Evolutionary conservation across 352 stramenopile species (phyloP).

Genomic region (Phytopythium oedochilum): DNA sequence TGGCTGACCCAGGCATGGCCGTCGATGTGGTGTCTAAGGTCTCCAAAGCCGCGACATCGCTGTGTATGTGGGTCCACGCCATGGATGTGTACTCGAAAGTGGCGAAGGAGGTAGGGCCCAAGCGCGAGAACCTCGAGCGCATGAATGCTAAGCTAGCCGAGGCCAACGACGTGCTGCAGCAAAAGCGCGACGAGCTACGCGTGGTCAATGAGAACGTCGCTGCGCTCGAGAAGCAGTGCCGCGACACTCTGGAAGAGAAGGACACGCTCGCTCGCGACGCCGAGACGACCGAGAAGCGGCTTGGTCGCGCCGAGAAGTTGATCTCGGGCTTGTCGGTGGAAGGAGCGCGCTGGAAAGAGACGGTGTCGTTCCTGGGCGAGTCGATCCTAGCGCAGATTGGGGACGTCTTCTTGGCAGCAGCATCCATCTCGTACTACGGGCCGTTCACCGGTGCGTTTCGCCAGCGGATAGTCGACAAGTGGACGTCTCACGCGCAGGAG

Average conservation of each 20-base stretch:
- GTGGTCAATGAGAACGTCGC: conserved; percentile 90
- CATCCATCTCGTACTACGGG: conserved; percentile 93
- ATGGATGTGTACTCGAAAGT: conserved; percentile 96
- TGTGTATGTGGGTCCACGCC: conserved; percentile 94
- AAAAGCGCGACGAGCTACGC: conserved; percentile 88
- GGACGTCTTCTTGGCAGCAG: conserved; percentile 91
- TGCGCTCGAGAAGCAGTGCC: conserved; percentile 85
- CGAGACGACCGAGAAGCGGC: conserved; percentile 83
- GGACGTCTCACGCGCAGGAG: conserved; percentile 59
- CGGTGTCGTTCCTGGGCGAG: conserved; percentile 65
- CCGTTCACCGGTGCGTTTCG: conserved; percentile 91
- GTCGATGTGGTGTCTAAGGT: conserved; percentile 92
- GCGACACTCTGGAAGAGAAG: conserved; percentile 90
- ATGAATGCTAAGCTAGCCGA: conserved; percentile 90
- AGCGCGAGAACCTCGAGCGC: conserved; percentile 87
- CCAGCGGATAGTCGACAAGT: conserved; percentile 66
- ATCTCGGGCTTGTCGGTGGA: conserved; percentile 89
- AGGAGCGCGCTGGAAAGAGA: conserved; percentile 92
- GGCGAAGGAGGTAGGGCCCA: conserved; percentile 92
- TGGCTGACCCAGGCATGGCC: conserved; percentile 82
- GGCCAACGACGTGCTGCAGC: conserved; percentile 81
- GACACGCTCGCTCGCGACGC: conserved; percentile 86
- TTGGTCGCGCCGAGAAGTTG: conserved; percentile 89
- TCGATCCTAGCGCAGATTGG: conserved; percentile 86
- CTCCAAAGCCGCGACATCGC: conserved; percentile 85